Base-by-base conservation (phyloP, 495 filamentous ascomycete species). In the Penicillium samsonianum region DNA sequence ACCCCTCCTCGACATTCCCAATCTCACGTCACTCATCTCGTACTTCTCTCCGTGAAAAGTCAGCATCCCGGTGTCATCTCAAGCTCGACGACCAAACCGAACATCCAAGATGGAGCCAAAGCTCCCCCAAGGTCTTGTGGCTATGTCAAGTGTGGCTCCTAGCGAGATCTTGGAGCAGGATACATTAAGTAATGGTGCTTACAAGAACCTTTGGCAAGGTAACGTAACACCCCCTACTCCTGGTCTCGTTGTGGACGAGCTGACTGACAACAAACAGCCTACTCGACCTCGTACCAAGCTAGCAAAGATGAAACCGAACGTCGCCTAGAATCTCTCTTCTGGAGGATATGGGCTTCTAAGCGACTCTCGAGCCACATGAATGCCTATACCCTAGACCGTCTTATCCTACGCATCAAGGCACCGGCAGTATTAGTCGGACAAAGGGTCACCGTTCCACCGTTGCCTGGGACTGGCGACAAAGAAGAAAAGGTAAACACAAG, bases 291-390 rank as follows among this genome's bases (percentile, higher is more conserved):
- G 59, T 70, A 23, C 53, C 68, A 35, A 65, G 71, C 37, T 62
- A 80, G 48, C 58, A 70, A 59, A 20, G 68, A 72, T 42, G 70
- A 77, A 23, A 65, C 68, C 5, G 79, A 79, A 16, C 55, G 60
- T 51, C 65, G 81, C 58, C 64, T 84, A 16, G 78, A 81, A 54
- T 79, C 81, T 57, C 69, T 82, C 46, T 82, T 83, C 59, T 82
- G 80, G 81, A 68, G 80, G 40, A 77, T 83, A 35, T 80, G 75
- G 77, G 63, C 75, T 48, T 78, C 64, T 19, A 50, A 69, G 8
- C 53, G 43, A 9, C 58, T 81, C 9, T 62, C 52, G 11, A 40
- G 51, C 10, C 63, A 60, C 0, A 50, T 80, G 10, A 64, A 60
- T 26, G 67, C 75, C 17, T 64, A 69, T 12, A 72, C 62, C 37